Evolutionary conservation across 139 green algal species (phyloP), one percentile per base, ranked within the genome.

Genomic region (Zygnema cylindricum): DNA sequence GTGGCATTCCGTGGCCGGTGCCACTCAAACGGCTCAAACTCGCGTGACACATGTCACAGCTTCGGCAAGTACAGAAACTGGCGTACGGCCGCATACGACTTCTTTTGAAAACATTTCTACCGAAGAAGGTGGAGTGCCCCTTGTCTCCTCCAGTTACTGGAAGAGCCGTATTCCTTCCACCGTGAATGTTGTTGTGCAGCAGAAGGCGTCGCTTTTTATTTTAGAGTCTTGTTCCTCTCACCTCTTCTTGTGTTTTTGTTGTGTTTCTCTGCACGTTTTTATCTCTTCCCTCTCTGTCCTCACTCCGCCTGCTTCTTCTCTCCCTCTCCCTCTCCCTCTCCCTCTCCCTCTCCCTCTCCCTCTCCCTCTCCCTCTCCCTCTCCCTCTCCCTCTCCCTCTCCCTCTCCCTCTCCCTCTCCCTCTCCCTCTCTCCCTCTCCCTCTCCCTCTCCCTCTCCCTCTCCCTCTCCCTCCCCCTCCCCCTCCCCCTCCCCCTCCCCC

Each of bases 391-490:
- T 30, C 57, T 73, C 57, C 57, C 57, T 73, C 57, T 30, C 30
- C 30, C 30, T 30, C 57, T 73, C 57, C 57, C 57, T 73, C 57
- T 30, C 30, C 57, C 30, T 30, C 30, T 39, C 57, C 76, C 71
- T 32, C 76, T 82, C n/a, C 76, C 76, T 30, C 76, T 69, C 25
- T 57, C 76, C 76, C 32, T 32, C 32, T 82, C 71, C 25, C 25
- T 30, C 76, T 25, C 32, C 76, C 25, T 30, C 76, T 30, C 71
- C 76, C 25, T 25, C 76, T 30, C 32, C 71, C 25, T 30, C 76
- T 32, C 71, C 76, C 76, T 69, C 76, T 30, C 71, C 32, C 25
- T 57, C 32, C 32, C 25, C 76, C 76, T 30, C 30, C 76, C 32
- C 25, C 76, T 30, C 25, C 76, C 30, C 76, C 76, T 25, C 32